Percentiles rank a stretch among this genome's conserved stretches.
Evolutionary conservation across 2,329 filamentous ascomycete species (phyloP).

Genomic region (Fusarium falciforme): DNA sequence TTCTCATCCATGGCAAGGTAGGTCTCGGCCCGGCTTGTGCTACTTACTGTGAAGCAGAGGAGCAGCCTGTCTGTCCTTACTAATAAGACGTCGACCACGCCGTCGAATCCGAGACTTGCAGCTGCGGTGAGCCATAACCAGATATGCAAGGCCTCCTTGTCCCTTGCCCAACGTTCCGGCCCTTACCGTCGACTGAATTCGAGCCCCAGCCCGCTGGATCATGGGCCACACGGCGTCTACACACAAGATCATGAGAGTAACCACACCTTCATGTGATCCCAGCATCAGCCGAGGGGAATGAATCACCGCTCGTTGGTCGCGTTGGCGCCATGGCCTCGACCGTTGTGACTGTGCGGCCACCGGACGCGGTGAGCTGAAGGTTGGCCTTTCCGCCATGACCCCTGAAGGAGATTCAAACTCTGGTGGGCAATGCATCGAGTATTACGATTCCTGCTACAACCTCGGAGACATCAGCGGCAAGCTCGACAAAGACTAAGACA

Average conservation of each 20-base stretch:
- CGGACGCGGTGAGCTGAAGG: not conserved
- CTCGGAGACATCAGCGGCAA: not conserved
- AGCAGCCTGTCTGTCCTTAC: not conserved
- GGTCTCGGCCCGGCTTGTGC: slow-evolving; percentile 14
- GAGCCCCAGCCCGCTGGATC: slow-evolving; percentile 2
- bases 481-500: not conserved
- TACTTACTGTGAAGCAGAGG: slow-evolving; percentile 12
- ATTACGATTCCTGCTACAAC: not conserved
- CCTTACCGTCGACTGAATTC: not conserved
- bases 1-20: not conserved
- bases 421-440: not conserved
- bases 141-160: slow-evolving; percentile 13
- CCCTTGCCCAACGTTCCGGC: slow-evolving; percentile 11
- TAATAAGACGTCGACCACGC: slow-evolving; percentile 21
- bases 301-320: not conserved
- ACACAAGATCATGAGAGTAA: slow-evolving; percentile 15
- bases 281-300: slow-evolving; percentile 3
- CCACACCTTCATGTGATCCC: slow-evolving; percentile 4
- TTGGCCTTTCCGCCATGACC: not conserved
- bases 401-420: not conserved
- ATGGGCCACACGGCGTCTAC: not conserved
- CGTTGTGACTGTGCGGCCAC: not conserved
- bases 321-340: not conserved
- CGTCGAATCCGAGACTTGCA: slow-evolving; percentile 29
- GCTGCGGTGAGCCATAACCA: slow-evolving; percentile 26